phyloP scores from a whole-genome alignment of 1,284 basidiomycete genomes.

The Chondrostereum purpureum region DNA sequence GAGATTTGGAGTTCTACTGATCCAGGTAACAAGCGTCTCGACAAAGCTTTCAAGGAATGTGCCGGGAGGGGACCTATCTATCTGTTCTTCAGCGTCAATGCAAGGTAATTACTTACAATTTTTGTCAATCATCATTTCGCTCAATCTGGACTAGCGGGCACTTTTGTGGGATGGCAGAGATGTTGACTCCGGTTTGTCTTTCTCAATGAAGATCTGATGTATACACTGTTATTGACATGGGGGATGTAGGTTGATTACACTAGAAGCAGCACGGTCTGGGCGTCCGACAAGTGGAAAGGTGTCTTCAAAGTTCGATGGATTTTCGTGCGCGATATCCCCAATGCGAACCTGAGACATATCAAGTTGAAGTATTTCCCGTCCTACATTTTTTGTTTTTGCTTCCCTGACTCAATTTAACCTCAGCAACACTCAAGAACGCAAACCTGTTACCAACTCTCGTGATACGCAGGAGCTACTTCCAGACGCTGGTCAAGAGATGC shows the following conservation, averaged over 20 bases:
- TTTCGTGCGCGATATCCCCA: constrained; percentile 91
- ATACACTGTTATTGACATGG: not conserved
- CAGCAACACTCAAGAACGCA: constrained; percentile 93
- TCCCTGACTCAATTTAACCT: constrained; percentile 14
- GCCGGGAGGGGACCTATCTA: constrained; percentile 86
- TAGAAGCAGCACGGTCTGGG: constrained; percentile 89
- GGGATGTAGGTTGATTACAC: constrained; percentile 66
- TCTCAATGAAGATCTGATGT: not conserved
- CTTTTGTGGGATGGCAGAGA: constrained; percentile 96
- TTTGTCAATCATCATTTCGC: not conserved
- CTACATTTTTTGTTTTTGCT: no score
- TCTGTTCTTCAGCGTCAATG: constrained; percentile 95
- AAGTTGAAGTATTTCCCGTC: constrained; percentile 61
- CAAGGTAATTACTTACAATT: constrained; percentile 63
- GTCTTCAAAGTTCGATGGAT: constrained; percentile 95
- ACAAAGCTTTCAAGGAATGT: constrained; percentile 91
- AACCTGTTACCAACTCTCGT: constrained; percentile 91
- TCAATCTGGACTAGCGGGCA: no score
- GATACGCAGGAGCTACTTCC: constrained; percentile 90
- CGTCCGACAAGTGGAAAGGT: constrained; percentile 97
- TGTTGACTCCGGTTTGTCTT: constrained; percentile 72
- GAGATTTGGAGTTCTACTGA: constrained; percentile 97
- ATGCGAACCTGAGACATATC: constrained; percentile 78
- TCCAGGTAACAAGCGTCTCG: constrained; percentile 90
- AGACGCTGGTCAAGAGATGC: constrained; percentile 91